Conservation (phyloP, 1,284 basidiomycete genomes). For the Bjerkandera adusta region DNA sequence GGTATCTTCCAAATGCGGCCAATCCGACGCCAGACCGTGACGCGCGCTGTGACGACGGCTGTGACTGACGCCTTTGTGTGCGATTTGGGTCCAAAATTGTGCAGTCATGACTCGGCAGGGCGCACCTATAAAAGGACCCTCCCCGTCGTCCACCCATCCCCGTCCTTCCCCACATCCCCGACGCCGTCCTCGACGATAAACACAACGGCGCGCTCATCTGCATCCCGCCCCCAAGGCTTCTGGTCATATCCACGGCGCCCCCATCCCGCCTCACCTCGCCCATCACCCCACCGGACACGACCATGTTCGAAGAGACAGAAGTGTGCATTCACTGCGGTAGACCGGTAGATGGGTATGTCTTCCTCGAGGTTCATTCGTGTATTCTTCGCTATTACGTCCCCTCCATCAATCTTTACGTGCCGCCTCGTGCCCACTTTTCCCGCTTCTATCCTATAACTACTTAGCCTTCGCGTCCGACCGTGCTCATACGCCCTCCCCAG, state of each 20-base stretch:
- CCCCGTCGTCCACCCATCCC: slow-evolving; percentile 3
- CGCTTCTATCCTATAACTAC: slow-evolving; percentile 5
- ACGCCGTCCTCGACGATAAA: slow-evolving; percentile 3
- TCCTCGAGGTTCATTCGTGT: slow-evolving; percentile 12
- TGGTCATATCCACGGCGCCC: slow-evolving; percentile 1
- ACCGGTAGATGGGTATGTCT: slow-evolving; percentile 19
- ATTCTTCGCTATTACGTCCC: slow-evolving; percentile 3
- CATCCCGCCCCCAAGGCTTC: background rate
- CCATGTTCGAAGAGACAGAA: slow-evolving; percentile 20
- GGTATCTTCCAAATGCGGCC: slow-evolving; percentile 1
- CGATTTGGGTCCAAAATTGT: slow-evolving; percentile 7
- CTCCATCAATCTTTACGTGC: slow-evolving; percentile 3
- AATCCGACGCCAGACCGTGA: slow-evolving; percentile 7
- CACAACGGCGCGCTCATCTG: slow-evolving; percentile 2
- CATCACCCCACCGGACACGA: background rate
- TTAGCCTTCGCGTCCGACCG: slow-evolving; percentile 2
- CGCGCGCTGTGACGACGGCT: background rate
- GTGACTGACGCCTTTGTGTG: slow-evolving; percentile 10
- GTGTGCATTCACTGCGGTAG: slow-evolving; percentile 23
- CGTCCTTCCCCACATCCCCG: background rate
- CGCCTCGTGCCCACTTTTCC: slow-evolving; percentile 9
- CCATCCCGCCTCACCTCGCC: background rate
- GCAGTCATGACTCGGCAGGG: slow-evolving; percentile 7
- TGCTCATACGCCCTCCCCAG: slow-evolving; percentile 32
- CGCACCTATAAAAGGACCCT: background rate